Conservation (phyloP, 1,139 yeast genomes). For the Saccharomyces pastorianus region DNA sequence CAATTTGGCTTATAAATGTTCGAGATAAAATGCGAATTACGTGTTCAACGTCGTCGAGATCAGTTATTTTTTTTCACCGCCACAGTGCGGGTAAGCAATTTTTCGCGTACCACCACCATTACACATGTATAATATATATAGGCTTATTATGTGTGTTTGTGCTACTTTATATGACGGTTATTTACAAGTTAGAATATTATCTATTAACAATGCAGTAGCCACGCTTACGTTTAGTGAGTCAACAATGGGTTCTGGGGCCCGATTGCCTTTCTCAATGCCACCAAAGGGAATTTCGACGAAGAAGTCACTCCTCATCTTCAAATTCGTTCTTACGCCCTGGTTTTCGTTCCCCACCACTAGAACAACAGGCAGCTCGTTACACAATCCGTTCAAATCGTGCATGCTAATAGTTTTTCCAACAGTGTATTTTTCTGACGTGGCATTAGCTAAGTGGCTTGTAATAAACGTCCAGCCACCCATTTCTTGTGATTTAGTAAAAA, state of each 20-base stretch:
- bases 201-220: constrained; percentile 59
- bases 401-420: constrained; percentile 35
- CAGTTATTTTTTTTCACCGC: not conserved
- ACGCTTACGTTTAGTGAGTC: constrained; percentile 88
- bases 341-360: constrained; percentile 84
- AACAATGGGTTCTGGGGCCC: constrained; percentile 39
- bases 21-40: not conserved
- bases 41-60: constrained; percentile 1
- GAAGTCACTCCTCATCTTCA: constrained; percentile 57
- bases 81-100: not conserved
- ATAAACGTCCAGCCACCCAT: constrained; percentile 65
- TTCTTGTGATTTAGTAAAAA: constrained; percentile 47
- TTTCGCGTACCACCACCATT: not conserved
- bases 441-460: constrained; percentile 38
- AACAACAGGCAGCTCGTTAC: constrained; percentile 49
- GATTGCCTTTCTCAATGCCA: constrained; percentile 29
- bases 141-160: not conserved
- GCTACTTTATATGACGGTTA: not conserved
- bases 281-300: constrained; percentile 43
- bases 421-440: constrained; percentile 9
- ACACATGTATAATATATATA: not conserved
- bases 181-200: constrained; percentile 7
- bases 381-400: constrained; percentile 38
- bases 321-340: constrained; percentile 61
- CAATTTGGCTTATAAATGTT: not conserved